These are phyloP conservation scores for Piper longum DNA, from an alignment of 164 flowering plant genomes.

Conservation along the genomic window DNA sequence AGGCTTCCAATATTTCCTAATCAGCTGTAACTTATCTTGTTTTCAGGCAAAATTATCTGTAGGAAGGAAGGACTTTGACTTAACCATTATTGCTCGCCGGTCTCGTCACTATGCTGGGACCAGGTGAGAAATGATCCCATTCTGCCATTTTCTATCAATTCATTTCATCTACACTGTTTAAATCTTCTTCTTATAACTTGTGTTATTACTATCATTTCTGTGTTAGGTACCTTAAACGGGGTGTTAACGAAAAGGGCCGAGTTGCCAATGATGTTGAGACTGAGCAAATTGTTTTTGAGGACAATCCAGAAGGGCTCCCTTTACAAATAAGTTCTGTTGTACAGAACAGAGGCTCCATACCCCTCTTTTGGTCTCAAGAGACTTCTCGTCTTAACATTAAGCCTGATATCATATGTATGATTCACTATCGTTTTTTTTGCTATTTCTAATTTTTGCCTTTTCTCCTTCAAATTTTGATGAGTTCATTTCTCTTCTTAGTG, in stretches of 20 bases:
- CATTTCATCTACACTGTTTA: not conserved
- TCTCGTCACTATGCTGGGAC: constrained; percentile 99
- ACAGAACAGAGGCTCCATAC: constrained; percentile 92
- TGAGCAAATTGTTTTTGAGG: constrained; percentile 87
- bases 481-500: constrained; percentile 31
- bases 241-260: constrained; percentile 87
- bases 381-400: constrained; percentile 73
- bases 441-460: not conserved
- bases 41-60: constrained; percentile 54
- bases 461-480: no score
- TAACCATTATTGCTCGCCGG: constrained; percentile 91
- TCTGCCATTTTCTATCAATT: not conserved
- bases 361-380: constrained; percentile 98
- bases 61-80: constrained; percentile 48
- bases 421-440: not conserved
- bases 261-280: constrained; percentile 99
- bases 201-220: not conserved
- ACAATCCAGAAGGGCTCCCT: constrained; percentile 44
- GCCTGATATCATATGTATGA: constrained; percentile 81
- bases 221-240: constrained; percentile 80
- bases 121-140: constrained; percentile 36
- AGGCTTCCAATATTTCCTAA: no score
- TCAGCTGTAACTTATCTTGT: constrained; percentile 5
- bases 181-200: constrained; percentile 1
- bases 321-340: constrained; percentile 72